Conservation (phyloP, 805 yeast genomes). For the Starmerella roubikii region DNA sequence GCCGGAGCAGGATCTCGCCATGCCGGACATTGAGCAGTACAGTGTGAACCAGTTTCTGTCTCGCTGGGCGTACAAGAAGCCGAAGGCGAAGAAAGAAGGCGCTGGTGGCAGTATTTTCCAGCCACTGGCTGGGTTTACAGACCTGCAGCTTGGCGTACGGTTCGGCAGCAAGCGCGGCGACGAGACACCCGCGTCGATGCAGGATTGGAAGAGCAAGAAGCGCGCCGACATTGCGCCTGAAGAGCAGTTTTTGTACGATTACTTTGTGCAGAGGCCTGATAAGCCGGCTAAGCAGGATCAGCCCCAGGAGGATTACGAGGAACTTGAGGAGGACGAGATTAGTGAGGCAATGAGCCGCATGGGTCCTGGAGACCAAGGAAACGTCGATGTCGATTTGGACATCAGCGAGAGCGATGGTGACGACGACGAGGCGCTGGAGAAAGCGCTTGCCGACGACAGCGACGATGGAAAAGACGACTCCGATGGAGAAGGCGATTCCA, state of each 20-base stretch:
- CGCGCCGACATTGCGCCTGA: conserved; percentile 64
- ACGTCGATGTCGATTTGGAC: conserved; percentile 37
- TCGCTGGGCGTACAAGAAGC: conserved; percentile 86
- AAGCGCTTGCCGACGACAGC: conserved; percentile 11
- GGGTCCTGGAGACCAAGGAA: conserved; percentile 55
- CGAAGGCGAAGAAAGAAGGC: conserved; percentile 59
- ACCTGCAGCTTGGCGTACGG: conserved; percentile 23
- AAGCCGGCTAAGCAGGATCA: conserved; percentile 28
- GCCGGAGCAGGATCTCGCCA: conserved; percentile 31
- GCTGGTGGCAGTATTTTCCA: conserved; percentile 95
- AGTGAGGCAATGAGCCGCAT: conserved; percentile 70
- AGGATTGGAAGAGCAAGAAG: conserved; percentile 59
- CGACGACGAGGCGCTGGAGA: conserved; percentile 25
- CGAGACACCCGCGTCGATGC: conserved; percentile 66
- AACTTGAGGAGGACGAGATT: conserved; percentile 47
- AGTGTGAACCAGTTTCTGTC: conserved; percentile 85
- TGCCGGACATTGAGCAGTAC: conserved; percentile 85
- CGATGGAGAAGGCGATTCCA: conserved; percentile 35
- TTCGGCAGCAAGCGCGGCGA: conserved; percentile 34
- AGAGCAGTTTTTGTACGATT: conserved; percentile 77
- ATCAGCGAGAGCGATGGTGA: conserved; percentile 24
- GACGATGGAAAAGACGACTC: conserved; percentile 29
- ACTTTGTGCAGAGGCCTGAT: conserved; percentile 41
- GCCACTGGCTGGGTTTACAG: conserved; percentile 64
- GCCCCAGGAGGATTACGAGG: conserved; percentile 24